These are phyloP conservation scores for Aspergillus persii DNA, from an alignment of 2,329 filamentous ascomycete genomes.

Conservation along the genomic window DNA sequence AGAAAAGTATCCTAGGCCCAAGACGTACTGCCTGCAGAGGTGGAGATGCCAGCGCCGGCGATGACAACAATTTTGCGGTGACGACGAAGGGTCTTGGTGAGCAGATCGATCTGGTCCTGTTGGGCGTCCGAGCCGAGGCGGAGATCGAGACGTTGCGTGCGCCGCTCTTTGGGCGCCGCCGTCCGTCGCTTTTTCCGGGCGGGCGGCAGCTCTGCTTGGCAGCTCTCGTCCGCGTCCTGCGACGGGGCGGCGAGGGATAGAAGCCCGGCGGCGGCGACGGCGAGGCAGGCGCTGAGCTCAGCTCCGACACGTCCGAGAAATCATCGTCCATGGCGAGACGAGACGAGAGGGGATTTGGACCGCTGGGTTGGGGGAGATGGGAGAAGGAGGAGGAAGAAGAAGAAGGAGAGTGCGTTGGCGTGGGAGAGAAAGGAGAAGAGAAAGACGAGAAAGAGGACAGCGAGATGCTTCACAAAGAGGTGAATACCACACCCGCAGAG, in stretches of 20 bases:
- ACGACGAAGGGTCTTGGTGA: conserved; percentile 73
- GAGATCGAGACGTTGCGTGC: conserved; percentile 79
- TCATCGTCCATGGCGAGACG: conserved; percentile 24
- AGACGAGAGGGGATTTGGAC: no score
- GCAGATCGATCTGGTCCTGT: conserved; percentile 61
- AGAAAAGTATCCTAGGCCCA: background rate
- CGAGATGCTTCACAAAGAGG: conserved; percentile 15
- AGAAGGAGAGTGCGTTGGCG: conserved; percentile 8
- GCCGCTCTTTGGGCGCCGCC: conserved; percentile 65
- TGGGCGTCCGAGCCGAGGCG: conserved; percentile 36
- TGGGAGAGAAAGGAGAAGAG: conserved; percentile 12
- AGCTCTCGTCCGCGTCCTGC: conserved; percentile 38
- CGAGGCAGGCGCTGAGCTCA: conserved; percentile 44
- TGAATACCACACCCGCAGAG: conserved; percentile 11
- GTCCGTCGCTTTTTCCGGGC: conserved; percentile 72
- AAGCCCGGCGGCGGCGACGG: conserved; percentile 37
- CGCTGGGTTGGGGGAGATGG: background rate
- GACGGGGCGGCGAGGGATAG: conserved; percentile 46
- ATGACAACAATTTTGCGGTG: conserved; percentile 97
- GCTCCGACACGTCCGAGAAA: conserved; percentile 38
- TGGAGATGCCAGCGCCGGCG: conserved; percentile 93
- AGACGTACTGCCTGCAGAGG: conserved; percentile 78
- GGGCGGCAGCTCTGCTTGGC: conserved; percentile 64
- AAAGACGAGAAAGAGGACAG: conserved; percentile 17
- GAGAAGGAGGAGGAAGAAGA: conserved; percentile 6